Base-by-base conservation (phyloP, 2,329 filamentous ascomycete species). In the Hypoxylon sp. region DNA sequence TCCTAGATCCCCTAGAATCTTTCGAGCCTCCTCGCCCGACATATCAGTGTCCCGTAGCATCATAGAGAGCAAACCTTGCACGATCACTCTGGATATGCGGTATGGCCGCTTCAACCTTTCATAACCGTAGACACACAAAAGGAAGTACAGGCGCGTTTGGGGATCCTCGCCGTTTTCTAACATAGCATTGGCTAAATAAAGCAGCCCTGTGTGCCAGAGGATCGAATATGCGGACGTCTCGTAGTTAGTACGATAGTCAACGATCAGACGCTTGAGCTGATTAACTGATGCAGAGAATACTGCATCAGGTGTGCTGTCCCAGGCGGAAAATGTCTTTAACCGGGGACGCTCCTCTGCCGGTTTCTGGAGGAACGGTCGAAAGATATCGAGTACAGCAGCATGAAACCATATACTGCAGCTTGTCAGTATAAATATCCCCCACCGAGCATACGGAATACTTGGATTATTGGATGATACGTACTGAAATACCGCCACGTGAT, bases 201-300 rank as follows among this genome's bases (percentile, higher is more conserved):
- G 37, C 37, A 39, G 37, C 5, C 37, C 37, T 7, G 37, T 39
- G 8, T 39, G 37, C 37, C 37, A 39, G n/a, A 39, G 37, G 8
- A 39, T 39, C 37, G 37, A 39, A 39, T 39, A 39, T 39, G 37
- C 37, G 6, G 37, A 39, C n/a, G 37, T 39, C 14, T 39, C 37
- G 37, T 39, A 39, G 7, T 39, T 39, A 5, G 37, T 39, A 39
- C 37, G 37, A 19, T 39, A 39, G 37, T 39, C 37, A 19, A 39
- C n/a, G 19, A 39, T 39, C 3, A 39, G 37, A 8, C 37, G 37
- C 37, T 39, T 39, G 6, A 39, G 37, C 37, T 39, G 37, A n/a
- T 39, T 39, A 39, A 39, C 37, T 8, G 37, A 39, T 16, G 37
- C 37, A 19, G 37, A 16, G n/a, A 39, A 39, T 14, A 39, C 37